phyloP scores from a whole-genome alignment of 108 stramenopile genomes.

The Cyclotella kingstonii region DNA sequence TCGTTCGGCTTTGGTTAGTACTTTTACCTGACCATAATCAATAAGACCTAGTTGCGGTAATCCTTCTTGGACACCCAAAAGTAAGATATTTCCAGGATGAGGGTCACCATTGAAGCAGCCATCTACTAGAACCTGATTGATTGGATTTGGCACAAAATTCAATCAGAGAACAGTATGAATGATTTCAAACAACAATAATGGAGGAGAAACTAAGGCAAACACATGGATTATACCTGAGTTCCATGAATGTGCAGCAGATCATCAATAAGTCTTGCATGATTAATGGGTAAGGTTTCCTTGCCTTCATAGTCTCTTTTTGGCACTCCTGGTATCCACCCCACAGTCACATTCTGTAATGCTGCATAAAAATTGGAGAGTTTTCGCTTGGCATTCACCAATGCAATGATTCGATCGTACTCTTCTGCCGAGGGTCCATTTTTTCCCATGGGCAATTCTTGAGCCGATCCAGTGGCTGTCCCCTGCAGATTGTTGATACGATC shows the following conservation, averaged over 20 bases:
- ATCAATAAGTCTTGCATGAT: conserved; percentile 83
- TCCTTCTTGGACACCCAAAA: conserved; percentile 65
- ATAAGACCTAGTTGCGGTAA: conserved; percentile 73
- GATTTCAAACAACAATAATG: not conserved
- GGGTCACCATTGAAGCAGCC: conserved; percentile 77
- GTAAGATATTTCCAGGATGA: conserved; percentile 66
- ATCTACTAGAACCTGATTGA: conserved; percentile 50
- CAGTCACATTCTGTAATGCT: conserved; percentile 50
- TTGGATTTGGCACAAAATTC: not conserved
- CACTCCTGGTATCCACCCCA: conserved; percentile 65
- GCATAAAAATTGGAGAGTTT: conserved; percentile 41
- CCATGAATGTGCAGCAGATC: conserved; percentile 74
- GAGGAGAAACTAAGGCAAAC: not conserved
- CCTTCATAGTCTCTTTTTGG: conserved; percentile 39
- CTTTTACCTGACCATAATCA: conserved; percentile 86
- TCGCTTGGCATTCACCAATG: conserved; percentile 53
- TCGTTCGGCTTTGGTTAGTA: conserved; percentile 58
- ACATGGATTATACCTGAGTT: conserved; percentile 42
- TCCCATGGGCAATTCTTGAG: conserved; percentile 48
- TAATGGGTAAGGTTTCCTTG: conserved; percentile 62
- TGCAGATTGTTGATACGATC: conserved; percentile 44
- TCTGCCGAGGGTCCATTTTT: conserved; percentile 56
- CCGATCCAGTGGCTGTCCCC: conserved; percentile 32
- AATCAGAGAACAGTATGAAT: not conserved
- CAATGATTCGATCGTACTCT: conserved; percentile 62